Percentiles rank a stretch among this genome's conserved stretches.
Conservation (phyloP, 371 early-diverging fungal genomes). For the Rhizopus microsporus region DNA sequence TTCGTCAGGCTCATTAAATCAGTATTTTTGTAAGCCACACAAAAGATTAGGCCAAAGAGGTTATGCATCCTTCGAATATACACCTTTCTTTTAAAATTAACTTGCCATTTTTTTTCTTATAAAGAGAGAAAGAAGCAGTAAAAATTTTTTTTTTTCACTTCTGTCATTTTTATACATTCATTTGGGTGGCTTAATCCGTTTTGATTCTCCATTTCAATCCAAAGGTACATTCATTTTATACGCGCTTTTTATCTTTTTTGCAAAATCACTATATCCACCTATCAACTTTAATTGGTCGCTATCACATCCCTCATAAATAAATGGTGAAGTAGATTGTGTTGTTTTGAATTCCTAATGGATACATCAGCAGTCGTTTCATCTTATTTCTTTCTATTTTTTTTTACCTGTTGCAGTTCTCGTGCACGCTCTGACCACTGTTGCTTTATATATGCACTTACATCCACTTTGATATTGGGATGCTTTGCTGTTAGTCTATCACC, state of each 20-base stretch:
- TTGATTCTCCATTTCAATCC: conserved; percentile 10
- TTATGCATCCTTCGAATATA: conserved; percentile 19
- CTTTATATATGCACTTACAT: conserved; percentile 46
- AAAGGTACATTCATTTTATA: conserved; percentile 30
- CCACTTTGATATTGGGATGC: conserved; percentile 42
- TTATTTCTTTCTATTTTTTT: not conserved
- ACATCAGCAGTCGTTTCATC: not conserved
- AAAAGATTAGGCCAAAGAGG: conserved; percentile 28
- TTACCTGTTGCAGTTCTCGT: conserved; percentile 45
- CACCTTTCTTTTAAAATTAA: not conserved
- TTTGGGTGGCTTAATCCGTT: not conserved
- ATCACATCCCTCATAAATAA: conserved; percentile 56
- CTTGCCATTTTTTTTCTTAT: not conserved
- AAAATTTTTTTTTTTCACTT: not conserved
- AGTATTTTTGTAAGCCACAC: conserved; percentile 34
- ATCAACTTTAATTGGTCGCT: conserved; percentile 34
- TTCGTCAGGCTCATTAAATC: conserved; percentile 39
- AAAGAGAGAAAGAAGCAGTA: not conserved
- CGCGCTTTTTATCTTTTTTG: conserved; percentile 29
- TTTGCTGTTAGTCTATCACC: conserved; percentile 40
- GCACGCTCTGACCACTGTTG: conserved; percentile 48
- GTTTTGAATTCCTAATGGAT: conserved; percentile 36
- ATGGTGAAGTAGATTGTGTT: conserved; percentile 51
- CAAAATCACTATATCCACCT: conserved; percentile 56
- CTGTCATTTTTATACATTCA: not conserved